Base-by-base conservation (phyloP, 2,329 filamentous ascomycete genomes). In the Fusarium tricinctum region DNA sequence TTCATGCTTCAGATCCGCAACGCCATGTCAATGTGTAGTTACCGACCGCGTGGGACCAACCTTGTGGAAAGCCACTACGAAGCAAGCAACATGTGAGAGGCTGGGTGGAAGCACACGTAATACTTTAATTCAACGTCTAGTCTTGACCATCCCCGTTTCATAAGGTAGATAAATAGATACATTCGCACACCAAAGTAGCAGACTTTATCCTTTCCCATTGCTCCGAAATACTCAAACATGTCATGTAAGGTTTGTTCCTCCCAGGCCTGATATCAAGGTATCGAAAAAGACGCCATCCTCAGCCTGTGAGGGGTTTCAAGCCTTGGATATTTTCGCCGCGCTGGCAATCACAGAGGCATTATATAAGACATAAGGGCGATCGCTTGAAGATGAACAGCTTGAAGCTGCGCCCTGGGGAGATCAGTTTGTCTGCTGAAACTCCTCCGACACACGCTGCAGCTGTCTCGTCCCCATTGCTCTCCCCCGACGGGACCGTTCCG, bases 181-280 rank as follows among this genome's bases (percentile, higher is more conserved):
- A 68, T 70, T 68, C 53, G 64, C 66, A 43, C 65, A 66, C 65
- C 48, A 58, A 67, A 69, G 66, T 63, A 57, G 62, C 66, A 69
- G 66, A 70, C 66, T 70, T 69, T 68, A 64, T 68, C 62, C 66
- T 69, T 68, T 69, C 67, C 67, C 58, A 56, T 70, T 69, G 67
- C 67, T 69, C 67, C 67, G 23, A 69, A 69, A 70, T 70, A 70
- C 63, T 65, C 69, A 53, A 73, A 68, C 59, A 70, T 69, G 62
- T 69, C 66, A 64, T 64, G 32, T 33, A 58, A 70, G 54, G 68
- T 39, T 66, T 69, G 58, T 66, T 55, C 48, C 57, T 59, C 45
- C 62, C 49, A 55, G 60, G 59, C 66, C 60, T 63, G 66, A 72
- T 53, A 70, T 65, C 57, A 72, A 72, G 71, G 70, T 72, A 70